Evolutionary conservation across 768 basidiomycete genomes (phyloP).

Genomic region (Tylopilus rubrobrunneus): DNA sequence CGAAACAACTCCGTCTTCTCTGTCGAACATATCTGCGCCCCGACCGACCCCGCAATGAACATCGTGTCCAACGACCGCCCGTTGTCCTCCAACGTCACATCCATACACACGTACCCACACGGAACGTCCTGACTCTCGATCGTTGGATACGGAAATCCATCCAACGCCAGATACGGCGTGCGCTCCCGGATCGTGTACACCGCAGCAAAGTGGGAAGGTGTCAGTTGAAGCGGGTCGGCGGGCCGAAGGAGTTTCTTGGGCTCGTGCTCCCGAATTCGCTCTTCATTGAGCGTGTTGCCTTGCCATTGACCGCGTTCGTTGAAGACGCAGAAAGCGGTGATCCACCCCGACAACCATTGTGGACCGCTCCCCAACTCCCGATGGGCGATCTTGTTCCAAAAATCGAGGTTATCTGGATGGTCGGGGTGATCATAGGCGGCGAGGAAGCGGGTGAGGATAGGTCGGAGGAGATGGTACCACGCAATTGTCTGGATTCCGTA

Average conservation of each 20-base stretch:
- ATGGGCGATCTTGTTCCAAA: slow-evolving; percentile 37
- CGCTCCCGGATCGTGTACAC: slow-evolving; percentile 24
- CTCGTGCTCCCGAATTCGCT: slow-evolving; percentile 25
- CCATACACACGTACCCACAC: slow-evolving; percentile 25
- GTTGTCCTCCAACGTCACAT: slow-evolving; percentile 28
- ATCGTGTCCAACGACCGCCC: slow-evolving; percentile 23
- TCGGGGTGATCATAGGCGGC: slow-evolving; percentile 33
- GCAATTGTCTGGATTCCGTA: slow-evolving; percentile 36
- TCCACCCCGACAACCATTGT: slow-evolving; percentile 37
- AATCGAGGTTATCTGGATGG: slow-evolving; percentile 30
- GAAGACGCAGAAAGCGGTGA: slow-evolving; percentile 36
- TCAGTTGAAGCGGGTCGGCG: slow-evolving; percentile 23
- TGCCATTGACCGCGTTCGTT: slow-evolving; percentile 31
- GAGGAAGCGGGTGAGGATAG: slow-evolving; percentile 36
- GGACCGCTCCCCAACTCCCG: slow-evolving; percentile 26
- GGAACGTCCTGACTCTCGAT: slow-evolving; percentile 29
- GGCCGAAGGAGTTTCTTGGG: slow-evolving; percentile 32
- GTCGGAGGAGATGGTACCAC: slow-evolving; percentile 40
- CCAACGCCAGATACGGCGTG: slow-evolving; percentile 20
- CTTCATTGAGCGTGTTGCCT: slow-evolving; percentile 28
- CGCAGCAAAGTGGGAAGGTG: slow-evolving; percentile 23
- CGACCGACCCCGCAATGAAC: slow-evolving; percentile 30
- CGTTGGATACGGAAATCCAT: slow-evolving; percentile 28
- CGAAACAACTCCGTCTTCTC: slow-evolving; percentile 28
- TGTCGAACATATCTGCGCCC: slow-evolving; percentile 27